phyloP scores from a whole-genome alignment of 2,329 filamentous ascomycete species.

The Simplicillium aogashimaense region DNA sequence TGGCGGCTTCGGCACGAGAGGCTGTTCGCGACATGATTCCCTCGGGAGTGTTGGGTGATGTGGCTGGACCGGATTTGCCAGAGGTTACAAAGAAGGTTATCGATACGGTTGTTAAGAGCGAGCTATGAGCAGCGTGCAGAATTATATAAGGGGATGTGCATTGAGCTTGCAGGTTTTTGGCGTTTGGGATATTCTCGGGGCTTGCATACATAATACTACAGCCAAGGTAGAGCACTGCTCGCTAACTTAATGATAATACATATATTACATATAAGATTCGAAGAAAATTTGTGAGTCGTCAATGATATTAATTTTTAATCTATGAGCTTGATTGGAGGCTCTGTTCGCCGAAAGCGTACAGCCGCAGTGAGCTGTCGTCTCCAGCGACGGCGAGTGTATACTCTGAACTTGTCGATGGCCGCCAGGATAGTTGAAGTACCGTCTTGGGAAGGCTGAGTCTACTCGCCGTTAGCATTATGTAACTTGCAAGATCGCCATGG shows the following conservation, averaged over 20 bases:
- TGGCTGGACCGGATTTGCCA: constrained; percentile 11
- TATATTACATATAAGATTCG: neutral
- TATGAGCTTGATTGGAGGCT: neutral
- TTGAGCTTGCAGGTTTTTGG: constrained; percentile 1
- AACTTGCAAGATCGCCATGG: neutral
- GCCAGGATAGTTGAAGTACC: constrained; percentile 61
- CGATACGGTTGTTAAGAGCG: constrained; percentile 17
- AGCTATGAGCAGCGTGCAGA: constrained; percentile 17
- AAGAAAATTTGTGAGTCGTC: neutral
- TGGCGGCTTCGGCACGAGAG: constrained; percentile 23
- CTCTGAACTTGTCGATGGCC: constrained; percentile 29
- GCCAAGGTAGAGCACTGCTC: neutral
- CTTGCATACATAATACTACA: too few relatives aligned
- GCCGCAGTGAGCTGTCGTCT: constrained; percentile 50
- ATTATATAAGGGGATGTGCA: too few relatives aligned
- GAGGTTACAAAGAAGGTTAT: constrained; percentile 13
- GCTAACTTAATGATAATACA: neutral
- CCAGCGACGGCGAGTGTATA: constrained; percentile 43
- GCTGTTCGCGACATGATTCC: constrained; percentile 15
- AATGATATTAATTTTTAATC: constrained; percentile 2
- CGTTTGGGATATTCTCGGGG: neutral
- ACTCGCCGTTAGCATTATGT: constrained; percentile 1
- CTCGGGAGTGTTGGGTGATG: constrained; percentile 16
- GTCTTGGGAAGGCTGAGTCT: constrained; percentile 52
- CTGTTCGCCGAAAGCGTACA: constrained; percentile 34